A percentile compares a stretch with the other conserved stretches of the same genome.
These are phyloP conservation scores for Venturia effusa DNA, from an alignment of 2,329 filamentous ascomycete species.

Conservation along the genomic window DNA sequence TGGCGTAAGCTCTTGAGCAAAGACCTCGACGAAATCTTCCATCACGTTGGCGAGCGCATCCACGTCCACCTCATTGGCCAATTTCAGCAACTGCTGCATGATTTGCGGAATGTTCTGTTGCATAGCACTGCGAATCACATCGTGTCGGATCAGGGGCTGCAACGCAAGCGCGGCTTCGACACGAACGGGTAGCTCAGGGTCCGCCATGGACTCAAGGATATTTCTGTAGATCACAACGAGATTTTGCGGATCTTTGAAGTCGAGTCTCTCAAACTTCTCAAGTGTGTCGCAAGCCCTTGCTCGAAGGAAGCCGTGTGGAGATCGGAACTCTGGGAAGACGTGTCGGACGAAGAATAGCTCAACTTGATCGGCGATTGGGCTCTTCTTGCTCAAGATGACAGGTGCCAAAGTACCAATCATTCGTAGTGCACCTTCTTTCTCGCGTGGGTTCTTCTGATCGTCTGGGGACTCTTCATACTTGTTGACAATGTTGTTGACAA, in stretches of 20 bases:
- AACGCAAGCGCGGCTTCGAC: conserved; percentile 90
- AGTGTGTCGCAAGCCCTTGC: conserved; percentile 93
- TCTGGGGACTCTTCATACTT: conserved; percentile 78
- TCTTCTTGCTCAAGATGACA: conserved; percentile 95
- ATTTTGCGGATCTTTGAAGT: conserved; percentile 95
- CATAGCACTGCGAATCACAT: conserved; percentile 89
- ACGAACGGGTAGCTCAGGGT: conserved; percentile 82
- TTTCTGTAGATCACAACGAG: conserved; percentile 93
- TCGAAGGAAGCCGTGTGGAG: conserved; percentile 80
- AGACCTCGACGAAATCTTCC: conserved; percentile 99
- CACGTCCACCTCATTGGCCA: conserved; percentile 96
- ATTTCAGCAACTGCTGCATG: conserved; percentile 95
- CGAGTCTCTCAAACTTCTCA: conserved; percentile 85
- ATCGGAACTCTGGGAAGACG: conserved; percentile 96
- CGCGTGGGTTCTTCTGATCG: conserved; percentile 82
- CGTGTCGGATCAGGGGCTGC: conserved; percentile 90
- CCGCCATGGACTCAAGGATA: conserved; percentile 94
- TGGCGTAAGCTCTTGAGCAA: conserved; percentile 90
- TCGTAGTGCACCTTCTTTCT: conserved; percentile 90
- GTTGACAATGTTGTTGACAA: conserved; percentile 91
- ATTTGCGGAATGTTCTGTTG: conserved; percentile 96
- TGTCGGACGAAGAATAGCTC: conserved; percentile 98
- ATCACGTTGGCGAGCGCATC: conserved; percentile 96
- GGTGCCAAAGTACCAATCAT: conserved; percentile 95
- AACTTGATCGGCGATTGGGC: conserved; percentile 91